Conservation (phyloP, 805 yeast genomes). For the Kodamaea laetipori region DNA sequence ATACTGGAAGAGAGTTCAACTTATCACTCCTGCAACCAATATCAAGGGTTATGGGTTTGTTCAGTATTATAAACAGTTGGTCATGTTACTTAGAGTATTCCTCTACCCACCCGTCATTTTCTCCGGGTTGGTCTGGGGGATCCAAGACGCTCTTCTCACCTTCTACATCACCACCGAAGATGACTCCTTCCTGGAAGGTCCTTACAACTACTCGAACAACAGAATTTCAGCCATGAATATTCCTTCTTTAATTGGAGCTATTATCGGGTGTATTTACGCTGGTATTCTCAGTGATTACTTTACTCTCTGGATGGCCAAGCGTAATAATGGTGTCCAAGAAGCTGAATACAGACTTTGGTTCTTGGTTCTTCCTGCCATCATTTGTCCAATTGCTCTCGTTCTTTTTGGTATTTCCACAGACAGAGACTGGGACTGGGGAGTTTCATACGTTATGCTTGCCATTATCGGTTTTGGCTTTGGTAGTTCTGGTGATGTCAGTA, state of each 20-base stretch:
- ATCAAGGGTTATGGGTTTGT: constrained; percentile 64
- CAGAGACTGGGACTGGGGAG: constrained; percentile 52
- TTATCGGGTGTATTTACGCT: constrained; percentile 66
- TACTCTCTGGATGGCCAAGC: constrained; percentile 60
- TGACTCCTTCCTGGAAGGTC: constrained; percentile 61
- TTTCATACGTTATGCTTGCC: constrained; percentile 61
- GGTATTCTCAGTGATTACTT: constrained; percentile 62
- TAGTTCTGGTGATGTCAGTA: constrained; percentile 69
- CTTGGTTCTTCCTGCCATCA: constrained; percentile 53
- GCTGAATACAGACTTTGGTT: constrained; percentile 67
- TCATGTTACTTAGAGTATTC: constrained; percentile 55
- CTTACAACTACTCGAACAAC: constrained; percentile 64
- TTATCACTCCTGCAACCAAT: constrained; percentile 60
- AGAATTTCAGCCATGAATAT: constrained; percentile 78
- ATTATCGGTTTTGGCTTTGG: constrained; percentile 72
- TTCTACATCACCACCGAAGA: constrained; percentile 77
- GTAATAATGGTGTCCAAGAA: constrained; percentile 61
- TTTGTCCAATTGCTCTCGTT: constrained; percentile 63
- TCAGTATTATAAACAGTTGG: constrained; percentile 59
- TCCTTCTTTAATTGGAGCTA: constrained; percentile 67
- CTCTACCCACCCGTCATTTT: constrained; percentile 64
- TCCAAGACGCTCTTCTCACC: constrained; percentile 74
- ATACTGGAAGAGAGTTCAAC: constrained; percentile 48
- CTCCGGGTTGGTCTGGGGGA: constrained; percentile 78
- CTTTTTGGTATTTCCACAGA: constrained; percentile 70